Evolutionary conservation across 179 eudicot species (phyloP), one percentile per base, ranked within the genome.

Genomic region (Spinacia oleracea): DNA sequence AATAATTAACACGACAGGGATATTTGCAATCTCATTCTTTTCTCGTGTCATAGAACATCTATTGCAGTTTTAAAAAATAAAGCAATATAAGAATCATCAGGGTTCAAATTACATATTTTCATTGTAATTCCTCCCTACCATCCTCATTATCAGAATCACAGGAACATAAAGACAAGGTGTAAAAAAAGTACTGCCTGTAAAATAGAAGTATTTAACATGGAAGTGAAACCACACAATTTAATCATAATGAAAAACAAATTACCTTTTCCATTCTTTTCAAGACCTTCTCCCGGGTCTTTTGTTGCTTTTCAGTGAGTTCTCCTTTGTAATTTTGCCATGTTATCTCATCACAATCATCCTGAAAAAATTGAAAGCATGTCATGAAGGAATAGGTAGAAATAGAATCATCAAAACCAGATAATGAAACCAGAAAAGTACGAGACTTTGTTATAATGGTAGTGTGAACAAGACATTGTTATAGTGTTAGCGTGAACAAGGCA

Each of bases 291-390:
- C 99, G 93, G 16, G 99, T 96, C 83, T 96, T 93, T 73, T 93
- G 96, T 84, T 96, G 99, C 89, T 92, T 96, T 86, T 96, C 99
- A 7, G 99, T 96, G 80, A 96, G 97, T 84, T 93, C 94, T 32
- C 99, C 99, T 85, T 90, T 94, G 87, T 83, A 94, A 75, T 85
- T 94, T 90, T 96, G 99, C 99, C 99, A 96, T 20, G 94, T 96
- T 81, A 96, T 84, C 86, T 96, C 99, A 6, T 96, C 99, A 80
- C 67, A 63, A 56, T 94, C 98, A 48, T 92, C 99, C 99, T 96
- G 84, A 62, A 71, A 25, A 55, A 68, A 78, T 58, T 74, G 70
- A 43, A 48, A 72, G 20, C 35, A 63, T 58, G n/a, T 74, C 67
- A 78, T 70, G 73, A 75, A 70, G 83, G 27, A 60, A 50, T 60